phyloP scores from a whole-genome alignment of 2,329 filamentous ascomycete species.

The Pseudogymnoascus verrucosus region DNA sequence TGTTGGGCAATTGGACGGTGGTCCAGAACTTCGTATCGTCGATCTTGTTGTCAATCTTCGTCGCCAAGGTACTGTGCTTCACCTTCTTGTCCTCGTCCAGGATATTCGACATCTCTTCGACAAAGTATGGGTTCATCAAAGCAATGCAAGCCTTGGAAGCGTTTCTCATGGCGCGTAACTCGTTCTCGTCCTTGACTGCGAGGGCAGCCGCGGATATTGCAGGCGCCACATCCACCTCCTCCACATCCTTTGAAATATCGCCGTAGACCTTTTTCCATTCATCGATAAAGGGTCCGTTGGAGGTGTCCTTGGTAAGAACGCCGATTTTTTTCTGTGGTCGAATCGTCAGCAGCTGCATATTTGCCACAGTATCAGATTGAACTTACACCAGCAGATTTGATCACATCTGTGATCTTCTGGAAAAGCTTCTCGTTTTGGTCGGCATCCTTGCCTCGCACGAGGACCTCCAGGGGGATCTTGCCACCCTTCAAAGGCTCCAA shows the following conservation, averaged over 20 bases:
- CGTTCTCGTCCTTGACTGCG: constrained; percentile 88
- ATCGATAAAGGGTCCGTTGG: constrained; percentile 82
- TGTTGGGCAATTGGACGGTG: constrained; percentile 59
- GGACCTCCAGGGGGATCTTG: constrained; percentile 84
- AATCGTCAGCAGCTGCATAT: neutral
- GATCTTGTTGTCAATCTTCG: constrained; percentile 83
- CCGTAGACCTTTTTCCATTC: constrained; percentile 86
- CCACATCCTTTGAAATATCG: constrained; percentile 73
- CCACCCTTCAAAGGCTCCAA: constrained; percentile 86
- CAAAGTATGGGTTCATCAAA: constrained; percentile 91
- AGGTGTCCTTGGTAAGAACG: constrained; percentile 73
- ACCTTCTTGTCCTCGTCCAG: constrained; percentile 97
- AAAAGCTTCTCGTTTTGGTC: constrained; percentile 90
- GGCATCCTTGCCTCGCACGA: constrained; percentile 85
- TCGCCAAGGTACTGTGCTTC: constrained; percentile 76
- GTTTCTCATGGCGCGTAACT: constrained; percentile 89
- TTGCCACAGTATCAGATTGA: constrained; percentile 5
- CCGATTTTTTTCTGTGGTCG: constrained; percentile 73
- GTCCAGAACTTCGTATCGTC: constrained; percentile 94
- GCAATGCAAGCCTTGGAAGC: constrained; percentile 91
- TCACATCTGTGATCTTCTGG: constrained; percentile 70
- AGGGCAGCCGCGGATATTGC: constrained; percentile 79
- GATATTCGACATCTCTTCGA: constrained; percentile 95
- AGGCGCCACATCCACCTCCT: constrained; percentile 77
- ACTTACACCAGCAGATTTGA: constrained; percentile 79